Conservation (phyloP, 2,329 filamentous ascomycete genomes). For the Colletotrichum australisinense region DNA sequence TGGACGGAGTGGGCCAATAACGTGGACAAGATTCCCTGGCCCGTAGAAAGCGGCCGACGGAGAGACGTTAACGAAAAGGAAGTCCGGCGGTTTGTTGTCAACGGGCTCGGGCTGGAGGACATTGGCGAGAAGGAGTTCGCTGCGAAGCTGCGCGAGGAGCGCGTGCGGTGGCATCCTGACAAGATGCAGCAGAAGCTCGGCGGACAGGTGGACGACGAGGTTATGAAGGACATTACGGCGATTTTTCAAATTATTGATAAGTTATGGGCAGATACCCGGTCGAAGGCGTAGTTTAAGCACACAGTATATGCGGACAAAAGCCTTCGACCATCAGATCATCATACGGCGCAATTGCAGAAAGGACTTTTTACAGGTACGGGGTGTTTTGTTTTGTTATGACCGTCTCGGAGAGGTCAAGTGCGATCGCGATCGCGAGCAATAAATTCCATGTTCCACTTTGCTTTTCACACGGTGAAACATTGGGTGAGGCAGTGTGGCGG, state of each 20-base stretch:
- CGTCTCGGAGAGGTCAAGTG: background rate
- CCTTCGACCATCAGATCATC: constrained; percentile 4
- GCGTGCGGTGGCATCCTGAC: constrained; percentile 96
- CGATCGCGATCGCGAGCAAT: background rate
- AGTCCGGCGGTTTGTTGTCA: constrained; percentile 77
- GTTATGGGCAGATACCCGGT: constrained; percentile 76
- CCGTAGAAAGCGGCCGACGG: constrained; percentile 71
- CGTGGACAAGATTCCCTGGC: constrained; percentile 72
- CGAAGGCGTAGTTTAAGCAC: constrained; percentile 22
- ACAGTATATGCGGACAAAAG: background rate
- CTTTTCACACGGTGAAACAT: constrained; percentile 30
- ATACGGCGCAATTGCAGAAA: constrained; percentile 18
- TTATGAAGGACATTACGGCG: constrained; percentile 84
- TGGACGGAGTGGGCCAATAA: constrained; percentile 70
- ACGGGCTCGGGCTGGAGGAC: constrained; percentile 54
- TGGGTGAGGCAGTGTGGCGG: constrained; percentile 16
- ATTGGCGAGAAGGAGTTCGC: constrained; percentile 58
- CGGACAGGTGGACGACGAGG: constrained; percentile 74
- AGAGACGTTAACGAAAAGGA: constrained; percentile 67
- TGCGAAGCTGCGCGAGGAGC: constrained; percentile 79
- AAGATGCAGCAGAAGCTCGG: constrained; percentile 94
- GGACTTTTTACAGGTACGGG: background rate
- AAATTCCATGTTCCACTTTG: constrained; percentile 5
- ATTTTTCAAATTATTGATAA: constrained; percentile 92
- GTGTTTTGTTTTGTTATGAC: background rate